Evolutionary conservation across 257 asterid genomes (phyloP).

Genomic region (Penstemon davidsonii): DNA sequence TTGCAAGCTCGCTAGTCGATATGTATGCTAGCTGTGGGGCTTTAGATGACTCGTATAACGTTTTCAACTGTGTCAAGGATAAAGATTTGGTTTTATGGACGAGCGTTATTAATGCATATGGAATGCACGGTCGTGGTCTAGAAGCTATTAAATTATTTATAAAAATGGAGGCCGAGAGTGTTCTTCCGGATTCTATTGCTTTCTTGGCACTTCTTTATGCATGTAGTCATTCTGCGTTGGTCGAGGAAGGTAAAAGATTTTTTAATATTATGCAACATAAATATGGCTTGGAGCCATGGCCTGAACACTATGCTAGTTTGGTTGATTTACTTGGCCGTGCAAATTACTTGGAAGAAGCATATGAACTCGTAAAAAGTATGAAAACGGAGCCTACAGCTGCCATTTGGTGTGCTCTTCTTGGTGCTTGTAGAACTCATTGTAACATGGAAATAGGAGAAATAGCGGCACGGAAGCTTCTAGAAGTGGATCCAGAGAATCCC

Average conservation of each 20-base stretch:
- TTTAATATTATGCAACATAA: slow-evolving; percentile 51
- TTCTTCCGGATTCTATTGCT: slow-evolving; percentile 62
- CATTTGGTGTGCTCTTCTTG: slow-evolving; percentile 76
- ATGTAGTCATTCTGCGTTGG: slow-evolving; percentile 83
- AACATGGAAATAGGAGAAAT: slow-evolving; percentile 66
- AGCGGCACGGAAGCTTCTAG: slow-evolving; percentile 75
- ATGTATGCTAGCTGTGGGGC: slow-evolving; percentile 80
- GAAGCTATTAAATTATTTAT: slow-evolving; percentile 48
- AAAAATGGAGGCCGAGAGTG: slow-evolving; percentile 49
- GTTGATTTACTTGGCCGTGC: slow-evolving; percentile 91
- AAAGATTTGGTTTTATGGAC: slow-evolving; percentile 66
- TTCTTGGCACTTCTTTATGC: slow-evolving; percentile 68
- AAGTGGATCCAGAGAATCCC: slow-evolving; percentile 67
- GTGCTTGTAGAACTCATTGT: slow-evolving; percentile 67
- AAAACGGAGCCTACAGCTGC: slow-evolving; percentile 54
- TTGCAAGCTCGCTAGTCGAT: slow-evolving; percentile 71
- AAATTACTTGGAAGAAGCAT: slow-evolving; percentile 70
- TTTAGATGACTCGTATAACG: slow-evolving; percentile 50
- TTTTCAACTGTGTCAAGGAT: slow-evolving; percentile 40
- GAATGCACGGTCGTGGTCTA: slow-evolving; percentile 76
- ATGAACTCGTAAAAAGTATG: slow-evolving; percentile 51
- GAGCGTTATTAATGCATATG: slow-evolving; percentile 75
- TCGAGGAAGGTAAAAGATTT: slow-evolving; percentile 58
- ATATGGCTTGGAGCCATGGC: slow-evolving; percentile 75
- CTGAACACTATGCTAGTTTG: slow-evolving; percentile 77